phyloP scores from a whole-genome alignment of 2,329 filamentous ascomycete genomes.

The Fusarium annulatum region DNA sequence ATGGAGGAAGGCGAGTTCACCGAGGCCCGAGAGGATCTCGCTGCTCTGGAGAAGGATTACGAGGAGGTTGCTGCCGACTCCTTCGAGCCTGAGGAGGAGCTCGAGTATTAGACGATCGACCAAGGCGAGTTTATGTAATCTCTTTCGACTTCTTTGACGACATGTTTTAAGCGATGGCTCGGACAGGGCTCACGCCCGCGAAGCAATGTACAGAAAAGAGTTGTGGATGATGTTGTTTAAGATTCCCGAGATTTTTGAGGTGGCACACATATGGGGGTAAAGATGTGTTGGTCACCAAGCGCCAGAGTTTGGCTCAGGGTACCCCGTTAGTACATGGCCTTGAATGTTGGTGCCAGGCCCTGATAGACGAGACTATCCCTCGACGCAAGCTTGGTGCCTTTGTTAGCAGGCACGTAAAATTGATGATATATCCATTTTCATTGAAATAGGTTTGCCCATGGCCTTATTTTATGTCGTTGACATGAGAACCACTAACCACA shows the following conservation, averaged over 20 bases:
- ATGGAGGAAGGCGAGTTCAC: conserved; percentile 95
- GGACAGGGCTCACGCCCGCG: conserved; percentile 21
- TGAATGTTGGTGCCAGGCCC: conserved; percentile 43
- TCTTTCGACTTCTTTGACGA: conserved; percentile 39
- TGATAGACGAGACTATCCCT: conserved; percentile 48
- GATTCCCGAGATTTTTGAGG: conserved; percentile 46
- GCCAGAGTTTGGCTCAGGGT: conserved; percentile 41
- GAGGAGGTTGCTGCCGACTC: conserved; percentile 86
- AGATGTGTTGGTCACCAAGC: conserved; percentile 39
- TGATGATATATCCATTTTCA: conserved; percentile 48
- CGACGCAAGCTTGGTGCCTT: conserved; percentile 31
- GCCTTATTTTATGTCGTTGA: not conserved
- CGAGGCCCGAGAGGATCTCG: conserved; percentile 86
- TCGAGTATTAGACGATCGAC: conserved; percentile 76
- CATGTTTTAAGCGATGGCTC: conserved; percentile 31
- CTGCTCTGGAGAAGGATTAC: conserved; percentile 87
- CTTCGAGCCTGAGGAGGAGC: conserved; percentile 69
- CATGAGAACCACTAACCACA: not conserved
- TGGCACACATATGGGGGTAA: conserved; percentile 36
- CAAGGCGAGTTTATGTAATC: conserved; percentile 28
- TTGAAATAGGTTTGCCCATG: not conserved
- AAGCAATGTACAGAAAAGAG: conserved; percentile 38
- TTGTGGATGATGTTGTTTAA: conserved; percentile 43
- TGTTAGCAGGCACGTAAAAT: conserved; percentile 47
- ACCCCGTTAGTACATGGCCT: conserved; percentile 42